Base-by-base conservation (phyloP, 2,329 filamentous ascomycete species). In the Blumeria graminis region DNA sequence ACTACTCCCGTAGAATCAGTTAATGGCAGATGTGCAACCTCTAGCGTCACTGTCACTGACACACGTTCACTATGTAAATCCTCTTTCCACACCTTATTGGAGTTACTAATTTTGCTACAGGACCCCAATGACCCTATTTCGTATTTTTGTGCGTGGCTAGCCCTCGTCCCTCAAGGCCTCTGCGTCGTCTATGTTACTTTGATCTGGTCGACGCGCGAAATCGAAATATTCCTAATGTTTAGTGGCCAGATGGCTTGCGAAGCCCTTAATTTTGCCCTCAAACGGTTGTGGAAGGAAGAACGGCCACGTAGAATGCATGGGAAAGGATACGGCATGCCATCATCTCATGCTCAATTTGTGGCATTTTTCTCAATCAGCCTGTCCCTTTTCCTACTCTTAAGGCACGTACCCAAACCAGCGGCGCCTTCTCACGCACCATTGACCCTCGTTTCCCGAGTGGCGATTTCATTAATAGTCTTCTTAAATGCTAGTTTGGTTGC, bases 261-360 rank as follows among this genome's bases (percentile, higher is more conserved):
- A 68, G 88, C 77, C 33, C 71, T 94, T 64, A 98, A 98, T 70
- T 94, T 93, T 69, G 71, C 75, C 3, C 73, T 98, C 53, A 98
- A 98, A 73, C 78, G 92, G 32, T 73, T 87, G 60, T 90, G 98
- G 68, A 92, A 90, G 66, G 87, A 96, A 69, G 86, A 94, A 68
- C 78, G 92, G 54, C 92, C 92, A 33, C 77, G 75, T 60, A 83
- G 83, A 78, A 82, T 73, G 75, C 81, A 89, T 65, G 78, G 87
- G 57, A 94, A 94, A 69, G 92, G 92, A 61, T 98, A 98, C 67
- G 93, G 92, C 63, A 98, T 98, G 93, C 92, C 92, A 10, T 82
- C 78, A 7, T 95, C 89, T 39, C 92, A 98, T 70, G 85, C 92
- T 8, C 92, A 98, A 71, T 98, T 95, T 68, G 84, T 90, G 59